Evolutionary conservation across 2,329 filamentous ascomycete genomes (phyloP).

Genomic region (Elsinoe ampelina): DNA sequence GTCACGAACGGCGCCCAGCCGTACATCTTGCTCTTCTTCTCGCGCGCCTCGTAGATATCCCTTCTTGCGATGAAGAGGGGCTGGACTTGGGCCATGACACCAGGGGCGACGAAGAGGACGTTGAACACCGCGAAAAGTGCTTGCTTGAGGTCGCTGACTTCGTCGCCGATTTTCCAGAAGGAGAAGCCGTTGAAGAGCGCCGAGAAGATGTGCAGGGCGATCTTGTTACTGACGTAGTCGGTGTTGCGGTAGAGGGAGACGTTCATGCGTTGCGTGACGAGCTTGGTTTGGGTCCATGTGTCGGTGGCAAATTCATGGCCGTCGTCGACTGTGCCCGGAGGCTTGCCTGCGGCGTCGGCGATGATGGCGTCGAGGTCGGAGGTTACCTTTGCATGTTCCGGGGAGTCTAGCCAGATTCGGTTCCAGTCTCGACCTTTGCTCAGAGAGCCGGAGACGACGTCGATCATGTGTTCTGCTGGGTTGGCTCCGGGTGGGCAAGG

Average conservation of each 20-base stretch:
- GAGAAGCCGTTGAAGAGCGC: constrained; percentile 42
- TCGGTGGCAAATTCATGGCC: constrained; percentile 38
- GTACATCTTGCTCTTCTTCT: constrained; percentile 59
- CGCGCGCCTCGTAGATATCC: constrained; percentile 50
- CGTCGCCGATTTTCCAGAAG: constrained; percentile 36
- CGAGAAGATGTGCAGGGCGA: constrained; percentile 45
- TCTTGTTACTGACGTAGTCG: constrained; percentile 57
- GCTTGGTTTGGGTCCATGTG: constrained; percentile 31
- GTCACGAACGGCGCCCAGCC: constrained; percentile 65
- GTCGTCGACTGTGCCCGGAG: constrained; percentile 31
- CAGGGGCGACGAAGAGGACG: constrained; percentile 30
- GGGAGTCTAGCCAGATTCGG: constrained; percentile 35
- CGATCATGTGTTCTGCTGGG: constrained; percentile 46
- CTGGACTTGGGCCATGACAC: constrained; percentile 49
- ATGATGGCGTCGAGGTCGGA: constrained; percentile 35
- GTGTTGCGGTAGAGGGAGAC: constrained; percentile 56
- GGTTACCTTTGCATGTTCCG: constrained; percentile 26
- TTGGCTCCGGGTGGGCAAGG: constrained; percentile 44
- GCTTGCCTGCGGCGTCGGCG: constrained; percentile 28
- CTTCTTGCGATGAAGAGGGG: constrained; percentile 51
- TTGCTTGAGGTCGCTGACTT: constrained; percentile 30
- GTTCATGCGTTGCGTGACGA: constrained; percentile 42
- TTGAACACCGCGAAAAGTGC: constrained; percentile 28
- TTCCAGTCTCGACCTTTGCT: constrained; percentile 39
- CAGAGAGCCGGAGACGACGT: constrained; percentile 36